phyloP scores from a whole-genome alignment of 257 asterid species.

The Fraxinus quadrangulata region DNA sequence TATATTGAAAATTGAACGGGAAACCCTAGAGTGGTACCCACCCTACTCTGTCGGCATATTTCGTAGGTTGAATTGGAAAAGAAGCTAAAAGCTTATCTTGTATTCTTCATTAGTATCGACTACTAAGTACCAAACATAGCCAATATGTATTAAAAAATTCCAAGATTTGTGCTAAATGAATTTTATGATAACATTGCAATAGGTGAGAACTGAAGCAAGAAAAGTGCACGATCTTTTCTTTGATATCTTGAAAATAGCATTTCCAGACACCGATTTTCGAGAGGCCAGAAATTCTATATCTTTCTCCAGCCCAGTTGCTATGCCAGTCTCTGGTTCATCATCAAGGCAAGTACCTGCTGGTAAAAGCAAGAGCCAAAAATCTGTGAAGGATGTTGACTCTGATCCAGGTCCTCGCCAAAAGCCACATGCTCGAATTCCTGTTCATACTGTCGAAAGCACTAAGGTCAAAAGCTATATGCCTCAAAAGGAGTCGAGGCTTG shows the following conservation, averaged over 20 bases:
- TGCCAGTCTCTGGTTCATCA: conserved; percentile 54
- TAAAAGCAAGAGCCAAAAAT: conserved; percentile 64
- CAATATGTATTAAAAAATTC: background rate
- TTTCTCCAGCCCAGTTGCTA: conserved; percentile 49
- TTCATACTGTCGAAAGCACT: conserved; percentile 47
- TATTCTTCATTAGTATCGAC: background rate
- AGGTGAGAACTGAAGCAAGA: conserved; percentile 93
- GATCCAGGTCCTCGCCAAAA: conserved; percentile 62
- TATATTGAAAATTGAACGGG: background rate
- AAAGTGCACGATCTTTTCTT: conserved; percentile 97
- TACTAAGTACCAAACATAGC: background rate
- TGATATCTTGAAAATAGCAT: conserved; percentile 75
- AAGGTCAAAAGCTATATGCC: conserved; percentile 41
- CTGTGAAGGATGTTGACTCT: conserved; percentile 50
- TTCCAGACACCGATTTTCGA: conserved; percentile 81
- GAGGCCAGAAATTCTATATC: conserved; percentile 74
- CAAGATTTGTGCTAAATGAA: conserved; percentile 19
- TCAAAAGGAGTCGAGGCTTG: conserved; percentile 54
- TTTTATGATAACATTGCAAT: conserved; percentile 28
- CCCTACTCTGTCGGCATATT: background rate
- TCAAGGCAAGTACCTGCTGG: conserved; percentile 55
- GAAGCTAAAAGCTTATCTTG: background rate
- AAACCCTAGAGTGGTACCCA: background rate
- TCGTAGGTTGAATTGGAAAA: background rate
- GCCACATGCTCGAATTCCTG: conserved; percentile 55